A percentile compares a stretch with the other conserved stretches of the same genome.
Evolutionary conservation across 495 filamentous ascomycete species (phyloP).

Genomic region (Cenococcum geophilum): DNA sequence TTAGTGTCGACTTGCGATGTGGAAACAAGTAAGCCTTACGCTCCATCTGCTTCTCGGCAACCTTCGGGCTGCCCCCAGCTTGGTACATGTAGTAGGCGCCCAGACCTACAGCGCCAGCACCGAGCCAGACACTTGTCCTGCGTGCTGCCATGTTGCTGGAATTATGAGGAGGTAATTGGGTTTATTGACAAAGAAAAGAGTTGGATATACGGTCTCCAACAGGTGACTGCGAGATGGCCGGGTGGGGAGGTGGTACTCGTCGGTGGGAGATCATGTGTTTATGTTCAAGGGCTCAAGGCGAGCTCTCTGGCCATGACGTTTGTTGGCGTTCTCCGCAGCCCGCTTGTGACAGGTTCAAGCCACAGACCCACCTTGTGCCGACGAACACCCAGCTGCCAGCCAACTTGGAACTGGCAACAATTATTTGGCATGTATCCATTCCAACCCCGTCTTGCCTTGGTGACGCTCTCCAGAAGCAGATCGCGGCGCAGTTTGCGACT

Average conservation of each 20-base stretch:
- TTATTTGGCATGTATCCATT: neutral
- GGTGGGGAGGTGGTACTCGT: slow-evolving; percentile 35
- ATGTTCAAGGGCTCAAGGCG: neutral
- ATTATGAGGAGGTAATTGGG: neutral
- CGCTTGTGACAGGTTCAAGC: slow-evolving; percentile 40
- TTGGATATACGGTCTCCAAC: neutral
- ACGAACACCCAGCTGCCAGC: neutral
- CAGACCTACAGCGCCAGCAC: slow-evolving; percentile 57
- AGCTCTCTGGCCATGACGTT: slow-evolving; percentile 11
- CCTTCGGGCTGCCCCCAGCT: slow-evolving; percentile 75
- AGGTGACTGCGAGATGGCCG: neutral
- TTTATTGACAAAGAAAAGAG: neutral
- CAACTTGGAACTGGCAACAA: too few relatives aligned
- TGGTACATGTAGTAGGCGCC: slow-evolving; percentile 88
- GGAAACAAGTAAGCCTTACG: slow-evolving; percentile 47
- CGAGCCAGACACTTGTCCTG: slow-evolving; percentile 32
- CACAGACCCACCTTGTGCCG: slow-evolving; percentile 12
- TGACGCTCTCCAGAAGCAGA: too few relatives aligned
- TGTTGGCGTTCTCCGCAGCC: slow-evolving; percentile 39
- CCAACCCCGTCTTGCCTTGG: neutral
- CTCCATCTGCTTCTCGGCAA: slow-evolving; percentile 75
- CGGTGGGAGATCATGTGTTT: slow-evolving; percentile 8
- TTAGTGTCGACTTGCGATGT: slow-evolving; percentile 8
- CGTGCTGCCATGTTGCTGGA: slow-evolving; percentile 28
- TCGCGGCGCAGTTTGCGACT: neutral